These are phyloP conservation scores for Cupressus sempervirens DNA, from an alignment of 75 land plant species.

Conservation along the genomic window DNA sequence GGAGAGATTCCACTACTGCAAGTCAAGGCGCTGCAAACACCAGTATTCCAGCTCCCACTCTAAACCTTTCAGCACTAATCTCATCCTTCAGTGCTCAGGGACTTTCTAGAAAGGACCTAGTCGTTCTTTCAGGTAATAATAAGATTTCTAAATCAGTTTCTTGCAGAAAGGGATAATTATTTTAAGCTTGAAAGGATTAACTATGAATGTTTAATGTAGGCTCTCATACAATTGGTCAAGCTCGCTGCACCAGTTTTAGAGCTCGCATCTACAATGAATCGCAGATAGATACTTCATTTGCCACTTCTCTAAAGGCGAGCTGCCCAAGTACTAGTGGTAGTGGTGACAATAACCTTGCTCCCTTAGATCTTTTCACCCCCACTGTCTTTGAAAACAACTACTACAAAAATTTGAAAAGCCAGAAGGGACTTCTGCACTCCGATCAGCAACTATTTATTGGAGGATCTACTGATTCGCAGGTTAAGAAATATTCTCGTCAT, in stretches of 20 bases:
- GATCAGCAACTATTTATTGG: background rate
- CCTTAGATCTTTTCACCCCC: background rate
- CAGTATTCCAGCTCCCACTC: slow-evolving; percentile 19
- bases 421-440: slow-evolving; percentile 1
- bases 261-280: slow-evolving; percentile 49
- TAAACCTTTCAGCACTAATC: slow-evolving; percentile 14
- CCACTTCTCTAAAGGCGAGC: slow-evolving; percentile 10
- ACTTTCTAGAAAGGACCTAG: slow-evolving; percentile 30
- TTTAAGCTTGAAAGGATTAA: background rate
- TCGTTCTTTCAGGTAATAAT: slow-evolving; percentile 36
- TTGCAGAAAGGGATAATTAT: background rate
- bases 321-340: slow-evolving; percentile 46
- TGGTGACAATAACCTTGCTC: slow-evolving; percentile 12
- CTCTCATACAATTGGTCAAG: slow-evolving; percentile 50
- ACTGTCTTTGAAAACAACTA: background rate
- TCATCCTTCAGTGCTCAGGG: slow-evolving; percentile 19
- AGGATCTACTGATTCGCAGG: background rate
- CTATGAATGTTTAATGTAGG: slow-evolving; percentile 9
- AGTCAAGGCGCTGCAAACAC: slow-evolving; percentile 14
- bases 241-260: slow-evolving; percentile 30
- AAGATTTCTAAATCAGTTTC: background rate
- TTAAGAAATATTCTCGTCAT: background rate
- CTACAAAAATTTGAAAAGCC: background rate
- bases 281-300: slow-evolving; percentile 34
- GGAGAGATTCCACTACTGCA: slow-evolving; percentile 36